A percentile compares a stretch with the other conserved stretches of the same genome.
phyloP scores from a whole-genome alignment of 305 asterid species.

The Stenogyne calaminthoides region DNA sequence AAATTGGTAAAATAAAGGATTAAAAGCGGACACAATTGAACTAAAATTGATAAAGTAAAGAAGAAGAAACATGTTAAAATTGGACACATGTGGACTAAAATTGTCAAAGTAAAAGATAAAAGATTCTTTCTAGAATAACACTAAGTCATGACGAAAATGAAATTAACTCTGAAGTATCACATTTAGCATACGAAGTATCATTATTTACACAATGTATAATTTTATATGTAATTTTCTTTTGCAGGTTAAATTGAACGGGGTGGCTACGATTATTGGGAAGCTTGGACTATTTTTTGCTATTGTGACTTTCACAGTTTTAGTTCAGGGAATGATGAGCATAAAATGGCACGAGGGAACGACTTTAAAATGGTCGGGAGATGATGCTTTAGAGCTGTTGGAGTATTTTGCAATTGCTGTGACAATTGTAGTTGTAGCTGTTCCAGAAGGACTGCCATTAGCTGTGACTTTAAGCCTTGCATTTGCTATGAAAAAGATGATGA shows the following conservation, averaged over 20 bases:
- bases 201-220: too few species aligned
- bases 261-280: conserved; percentile 91
- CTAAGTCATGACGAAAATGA: too few species aligned
- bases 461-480: conserved; percentile 94
- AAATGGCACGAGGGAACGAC: conserved; percentile 55
- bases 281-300: conserved; percentile 85
- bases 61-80: too few species aligned
- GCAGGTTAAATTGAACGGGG: conserved; percentile 89
- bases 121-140: too few species aligned
- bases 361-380: conserved; percentile 64
- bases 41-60: too few species aligned
- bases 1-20: too few species aligned
- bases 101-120: too few species aligned
- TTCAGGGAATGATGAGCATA: conserved; percentile 67
- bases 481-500: conserved; percentile 98
- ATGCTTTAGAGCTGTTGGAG: conserved; percentile 72
- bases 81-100: too few species aligned
- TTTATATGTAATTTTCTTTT: too few species aligned
- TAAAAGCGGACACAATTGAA: too few species aligned
- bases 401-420: conserved; percentile 91
- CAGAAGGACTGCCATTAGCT: conserved; percentile 93
- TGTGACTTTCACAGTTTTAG: conserved; percentile 82
- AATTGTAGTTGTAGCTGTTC: conserved; percentile 94
- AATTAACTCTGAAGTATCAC: too few species aligned
- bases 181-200: too few species aligned